phyloP scores from a whole-genome alignment of 1,139 yeast genomes.

The Blastobotrys indianensis region DNA sequence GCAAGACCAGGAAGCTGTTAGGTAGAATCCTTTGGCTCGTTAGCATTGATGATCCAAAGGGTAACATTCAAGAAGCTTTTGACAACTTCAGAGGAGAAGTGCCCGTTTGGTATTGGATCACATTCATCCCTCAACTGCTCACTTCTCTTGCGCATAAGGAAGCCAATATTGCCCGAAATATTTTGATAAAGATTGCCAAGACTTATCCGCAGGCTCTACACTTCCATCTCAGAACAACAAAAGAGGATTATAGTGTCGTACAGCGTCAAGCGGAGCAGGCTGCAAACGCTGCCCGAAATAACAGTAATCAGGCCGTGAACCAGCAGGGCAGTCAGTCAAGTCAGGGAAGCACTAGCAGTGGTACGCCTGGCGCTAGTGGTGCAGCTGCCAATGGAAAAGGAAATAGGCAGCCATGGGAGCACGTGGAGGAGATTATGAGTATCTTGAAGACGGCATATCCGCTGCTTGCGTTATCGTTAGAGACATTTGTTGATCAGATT shows the following conservation, averaged over 20 bases:
- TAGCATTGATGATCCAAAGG: constrained; percentile 80
- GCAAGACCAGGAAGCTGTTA: constrained; percentile 79
- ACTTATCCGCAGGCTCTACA: constrained; percentile 96
- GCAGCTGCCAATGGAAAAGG: constrained; percentile 17
- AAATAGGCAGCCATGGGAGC: constrained; percentile 79
- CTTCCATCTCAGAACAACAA: constrained; percentile 90
- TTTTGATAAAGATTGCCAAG: constrained; percentile 87
- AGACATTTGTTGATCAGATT: constrained; percentile 92
- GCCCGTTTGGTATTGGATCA: constrained; percentile 99
- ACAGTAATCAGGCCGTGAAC: constrained; percentile 15
- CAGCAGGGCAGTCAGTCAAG: constrained; percentile 13
- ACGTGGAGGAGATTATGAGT: constrained; percentile 92
- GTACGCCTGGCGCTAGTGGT: constrained; percentile 17
- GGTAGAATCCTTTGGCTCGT: constrained; percentile 93
- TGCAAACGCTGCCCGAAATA: constrained; percentile 28
- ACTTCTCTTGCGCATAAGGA: constrained; percentile 88
- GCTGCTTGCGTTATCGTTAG: constrained; percentile 81
- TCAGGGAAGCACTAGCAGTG: constrained; percentile 8
- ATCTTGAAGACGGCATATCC: constrained; percentile 96
- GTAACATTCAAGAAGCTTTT: constrained; percentile 79
- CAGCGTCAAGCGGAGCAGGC: constrained; percentile 73
- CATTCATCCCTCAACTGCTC: constrained; percentile 89
- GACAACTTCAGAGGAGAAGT: constrained; percentile 92
- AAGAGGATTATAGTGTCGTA: constrained; percentile 85
- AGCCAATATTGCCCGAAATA: constrained; percentile 80